Evolutionary conservation across 441 rosid genomes (phyloP).

Genomic region (Populus tomentosa): DNA sequence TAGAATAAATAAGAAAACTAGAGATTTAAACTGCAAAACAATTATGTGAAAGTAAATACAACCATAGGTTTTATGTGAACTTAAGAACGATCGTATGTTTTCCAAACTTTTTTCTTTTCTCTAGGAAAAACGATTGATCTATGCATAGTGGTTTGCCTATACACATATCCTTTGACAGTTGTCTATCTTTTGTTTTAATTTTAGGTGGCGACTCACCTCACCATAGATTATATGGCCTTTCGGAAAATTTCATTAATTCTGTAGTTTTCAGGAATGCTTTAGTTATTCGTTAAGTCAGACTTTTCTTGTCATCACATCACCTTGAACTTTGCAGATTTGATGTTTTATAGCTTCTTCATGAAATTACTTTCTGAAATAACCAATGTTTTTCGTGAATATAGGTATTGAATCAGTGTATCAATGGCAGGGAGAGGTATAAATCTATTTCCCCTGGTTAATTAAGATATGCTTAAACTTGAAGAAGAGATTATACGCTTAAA

Average conservation of each 20-base stretch:
- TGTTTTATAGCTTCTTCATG: background rate
- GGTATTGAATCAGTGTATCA: constrained; percentile 25
- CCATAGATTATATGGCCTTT: background rate
- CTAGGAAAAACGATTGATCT: background rate
- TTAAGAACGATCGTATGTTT: background rate
- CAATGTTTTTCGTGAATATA: background rate
- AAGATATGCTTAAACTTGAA: background rate
- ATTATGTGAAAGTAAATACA: background rate
- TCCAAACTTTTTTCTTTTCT: background rate
- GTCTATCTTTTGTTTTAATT: background rate
- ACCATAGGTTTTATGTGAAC: background rate
- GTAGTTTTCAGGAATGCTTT: background rate
- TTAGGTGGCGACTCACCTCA: background rate
- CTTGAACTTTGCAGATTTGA: background rate
- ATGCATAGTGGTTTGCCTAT: background rate
- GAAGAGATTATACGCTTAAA: background rate
- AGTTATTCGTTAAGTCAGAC: background rate
- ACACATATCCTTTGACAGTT: background rate
- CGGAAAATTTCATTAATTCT: background rate
- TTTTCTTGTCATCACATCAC: background rate
- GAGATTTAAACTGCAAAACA: background rate
- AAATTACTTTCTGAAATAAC: constrained; percentile 3
- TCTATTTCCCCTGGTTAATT: background rate
- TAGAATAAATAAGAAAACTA: background rate
- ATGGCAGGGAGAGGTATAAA: constrained; percentile 24